These are phyloP conservation scores for Hypoxylon rubiginosum DNA, from an alignment of 2,329 filamentous ascomycete genomes.

Conservation along the genomic window DNA sequence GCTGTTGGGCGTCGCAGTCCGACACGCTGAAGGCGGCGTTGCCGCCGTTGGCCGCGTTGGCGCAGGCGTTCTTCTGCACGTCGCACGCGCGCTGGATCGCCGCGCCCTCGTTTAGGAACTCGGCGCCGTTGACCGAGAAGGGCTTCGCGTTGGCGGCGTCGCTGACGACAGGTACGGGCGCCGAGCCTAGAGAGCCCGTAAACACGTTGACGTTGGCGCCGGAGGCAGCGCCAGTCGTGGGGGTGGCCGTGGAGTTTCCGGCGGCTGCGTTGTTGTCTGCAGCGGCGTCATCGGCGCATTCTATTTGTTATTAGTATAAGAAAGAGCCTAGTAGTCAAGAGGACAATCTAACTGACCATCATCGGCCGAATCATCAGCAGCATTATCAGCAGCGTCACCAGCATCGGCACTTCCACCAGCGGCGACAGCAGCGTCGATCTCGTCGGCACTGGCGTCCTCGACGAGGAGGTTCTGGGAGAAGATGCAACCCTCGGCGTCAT, in stretches of 20 bases:
- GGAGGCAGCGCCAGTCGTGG: conserved; percentile 42
- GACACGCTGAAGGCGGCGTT: conserved; percentile 51
- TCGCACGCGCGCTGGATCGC: conserved; percentile 64
- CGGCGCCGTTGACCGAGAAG: conserved; percentile 67
- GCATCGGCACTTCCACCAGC: conserved; percentile 41
- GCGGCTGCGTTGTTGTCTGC: conserved; percentile 19
- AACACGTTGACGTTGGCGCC: conserved; percentile 61
- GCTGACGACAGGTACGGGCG: conserved; percentile 58
- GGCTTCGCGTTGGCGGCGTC: conserved; percentile 55
- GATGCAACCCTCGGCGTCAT: conserved; percentile 68
- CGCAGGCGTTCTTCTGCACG: conserved; percentile 65
- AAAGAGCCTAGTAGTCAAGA: no score
- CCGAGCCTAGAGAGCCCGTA: conserved; percentile 59
- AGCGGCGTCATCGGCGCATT: conserved; percentile 22
- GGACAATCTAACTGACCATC: conserved; percentile 23
- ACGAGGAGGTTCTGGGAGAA: conserved; percentile 67
- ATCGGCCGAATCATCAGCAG: conserved; percentile 26
- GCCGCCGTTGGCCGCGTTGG: conserved; percentile 63
- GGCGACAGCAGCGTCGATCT: conserved; percentile 66
- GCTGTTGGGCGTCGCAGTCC: conserved; percentile 61
- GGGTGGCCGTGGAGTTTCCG: conserved; percentile 29
- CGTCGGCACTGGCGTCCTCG: conserved; percentile 65
- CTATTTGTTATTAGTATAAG: background rate
- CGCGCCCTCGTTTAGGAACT: conserved; percentile 63
- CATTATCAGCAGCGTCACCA: conserved; percentile 34